These are phyloP conservation scores for Kluyveromyces nonfermentans DNA, from an alignment of 805 yeast species.

Conservation along the genomic window DNA sequence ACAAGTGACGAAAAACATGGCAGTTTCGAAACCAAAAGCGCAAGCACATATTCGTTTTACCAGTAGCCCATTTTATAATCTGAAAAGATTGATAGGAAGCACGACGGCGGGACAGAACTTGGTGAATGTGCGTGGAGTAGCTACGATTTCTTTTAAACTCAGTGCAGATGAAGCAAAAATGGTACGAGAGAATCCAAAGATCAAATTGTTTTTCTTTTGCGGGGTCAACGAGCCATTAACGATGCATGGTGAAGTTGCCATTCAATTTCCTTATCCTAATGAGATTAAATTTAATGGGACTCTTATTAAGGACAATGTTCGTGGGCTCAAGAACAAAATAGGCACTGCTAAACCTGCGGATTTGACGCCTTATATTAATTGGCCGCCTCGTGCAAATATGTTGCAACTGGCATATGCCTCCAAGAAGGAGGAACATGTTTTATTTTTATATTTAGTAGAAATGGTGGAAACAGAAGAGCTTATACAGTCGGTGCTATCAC, in stretches of 20 bases:
- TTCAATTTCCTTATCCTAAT: conserved; percentile 68
- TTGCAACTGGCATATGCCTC: conserved; percentile 51
- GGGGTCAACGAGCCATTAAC: conserved; percentile 33
- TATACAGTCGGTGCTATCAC: conserved; percentile 31
- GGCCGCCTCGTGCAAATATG: conserved; percentile 30
- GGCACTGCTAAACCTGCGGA: conserved; percentile 84
- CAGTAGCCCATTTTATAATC: conserved; percentile 47
- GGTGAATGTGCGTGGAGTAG: conserved; percentile 39
- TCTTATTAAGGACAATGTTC: conserved; percentile 43
- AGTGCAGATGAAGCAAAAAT: conserved; percentile 33
- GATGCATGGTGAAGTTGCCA: conserved; percentile 47
- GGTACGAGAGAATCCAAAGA: conserved; percentile 25
- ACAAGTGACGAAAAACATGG: not conserved
- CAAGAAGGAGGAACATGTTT: conserved; percentile 39
- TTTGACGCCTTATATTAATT: conserved; percentile 42
- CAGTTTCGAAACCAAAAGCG: not conserved
- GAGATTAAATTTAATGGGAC: conserved; percentile 55
- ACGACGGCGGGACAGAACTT: conserved; percentile 37
- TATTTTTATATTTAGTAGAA: conserved; percentile 54
- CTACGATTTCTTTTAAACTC: conserved; percentile 35
- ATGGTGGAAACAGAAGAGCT: conserved; percentile 34
- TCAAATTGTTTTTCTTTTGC: conserved; percentile 44
- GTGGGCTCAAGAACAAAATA: conserved; percentile 65
- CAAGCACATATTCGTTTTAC: conserved; percentile 29
- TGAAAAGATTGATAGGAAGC: conserved; percentile 38